Conservation (phyloP, 2,329 filamentous ascomycete genomes). For the Endoconidiophora laricicola region DNA sequence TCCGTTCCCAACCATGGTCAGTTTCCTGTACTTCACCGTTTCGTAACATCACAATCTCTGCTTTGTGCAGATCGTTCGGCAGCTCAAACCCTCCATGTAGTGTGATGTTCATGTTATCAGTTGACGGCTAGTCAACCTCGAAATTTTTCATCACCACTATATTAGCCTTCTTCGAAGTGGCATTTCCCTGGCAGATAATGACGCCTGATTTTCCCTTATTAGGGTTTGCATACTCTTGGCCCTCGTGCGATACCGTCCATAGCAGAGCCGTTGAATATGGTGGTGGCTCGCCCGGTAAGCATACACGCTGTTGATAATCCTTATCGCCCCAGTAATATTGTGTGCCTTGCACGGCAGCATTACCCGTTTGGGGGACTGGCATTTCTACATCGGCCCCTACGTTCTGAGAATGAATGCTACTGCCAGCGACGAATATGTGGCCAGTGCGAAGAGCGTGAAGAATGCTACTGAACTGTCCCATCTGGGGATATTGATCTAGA, state of each 20-base stretch:
- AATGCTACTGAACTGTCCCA: slow-evolving; percentile 4
- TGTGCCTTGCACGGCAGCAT: slow-evolving; percentile 5
- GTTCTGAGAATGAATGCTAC: background rate
- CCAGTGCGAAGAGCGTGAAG: slow-evolving; percentile 1
- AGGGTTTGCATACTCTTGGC: slow-evolving; percentile 1
- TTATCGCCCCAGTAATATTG: slow-evolving; percentile 7
- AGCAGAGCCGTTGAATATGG: slow-evolving; percentile 3
- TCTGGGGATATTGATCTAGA: background rate
- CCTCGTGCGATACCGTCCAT: slow-evolving; percentile 6
- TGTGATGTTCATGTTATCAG: slow-evolving; percentile 8
- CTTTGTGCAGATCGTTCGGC: slow-evolving; percentile 2
- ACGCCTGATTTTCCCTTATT: background rate
- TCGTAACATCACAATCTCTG: slow-evolving; percentile 3
- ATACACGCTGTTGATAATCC: background rate
- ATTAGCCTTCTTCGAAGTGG: background rate
- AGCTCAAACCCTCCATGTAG: slow-evolving; percentile 7
- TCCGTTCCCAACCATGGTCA: background rate
- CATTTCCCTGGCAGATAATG: slow-evolving; percentile 5
- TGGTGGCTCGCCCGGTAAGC: background rate
- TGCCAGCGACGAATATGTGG: slow-evolving; percentile 3
- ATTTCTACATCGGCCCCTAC: background rate
- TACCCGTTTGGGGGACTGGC: background rate
- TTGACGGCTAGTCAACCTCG: slow-evolving; percentile 8
- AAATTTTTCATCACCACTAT: slow-evolving; percentile 10
- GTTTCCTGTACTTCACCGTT: background rate